A percentile compares a stretch with the other conserved stretches of the same genome.
These are phyloP conservation scores for Hsuehochloa calcarea DNA, from an alignment of 176 grass and related monocot species.

Conservation along the genomic window DNA sequence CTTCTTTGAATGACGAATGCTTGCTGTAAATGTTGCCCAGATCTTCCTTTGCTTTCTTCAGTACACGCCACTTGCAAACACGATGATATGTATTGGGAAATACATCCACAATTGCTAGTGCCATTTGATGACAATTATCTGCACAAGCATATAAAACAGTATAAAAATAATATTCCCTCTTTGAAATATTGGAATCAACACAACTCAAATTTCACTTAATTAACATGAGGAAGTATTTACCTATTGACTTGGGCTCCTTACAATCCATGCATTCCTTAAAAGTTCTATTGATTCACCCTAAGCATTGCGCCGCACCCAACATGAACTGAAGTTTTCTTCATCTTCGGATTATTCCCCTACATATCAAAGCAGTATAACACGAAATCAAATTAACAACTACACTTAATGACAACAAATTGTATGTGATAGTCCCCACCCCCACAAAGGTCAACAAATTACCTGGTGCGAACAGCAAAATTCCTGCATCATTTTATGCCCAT, in stretches of 20 bases:
- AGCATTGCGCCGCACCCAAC: neutral
- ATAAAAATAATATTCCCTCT: too few relatives aligned
- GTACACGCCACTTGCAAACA: neutral
- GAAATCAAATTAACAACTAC: neutral
- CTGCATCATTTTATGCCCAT: neutral
- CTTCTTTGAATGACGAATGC: too few relatives aligned
- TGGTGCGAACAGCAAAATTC: neutral
- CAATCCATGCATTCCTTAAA: too few relatives aligned
- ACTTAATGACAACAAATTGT: neutral
- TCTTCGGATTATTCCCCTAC: neutral
- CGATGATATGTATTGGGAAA: neutral
- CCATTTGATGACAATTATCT: neutral
- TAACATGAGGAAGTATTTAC: too few relatives aligned
- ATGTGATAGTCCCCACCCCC: too few relatives aligned
- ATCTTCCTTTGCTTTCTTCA: neutral
- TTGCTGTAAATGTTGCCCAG: neutral
- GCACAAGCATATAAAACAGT: too few relatives aligned
- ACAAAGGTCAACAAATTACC: neutral
- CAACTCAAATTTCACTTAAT: too few relatives aligned
- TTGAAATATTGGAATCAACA: too few relatives aligned
- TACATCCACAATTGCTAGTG: neutral
- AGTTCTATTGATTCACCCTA: neutral
- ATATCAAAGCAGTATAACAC: too few relatives aligned
- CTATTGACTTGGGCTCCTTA: too few relatives aligned
- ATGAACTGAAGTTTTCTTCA: neutral